Base-by-base conservation (phyloP, 1,139 yeast species). In the Candida tetrigidarum region DNA sequence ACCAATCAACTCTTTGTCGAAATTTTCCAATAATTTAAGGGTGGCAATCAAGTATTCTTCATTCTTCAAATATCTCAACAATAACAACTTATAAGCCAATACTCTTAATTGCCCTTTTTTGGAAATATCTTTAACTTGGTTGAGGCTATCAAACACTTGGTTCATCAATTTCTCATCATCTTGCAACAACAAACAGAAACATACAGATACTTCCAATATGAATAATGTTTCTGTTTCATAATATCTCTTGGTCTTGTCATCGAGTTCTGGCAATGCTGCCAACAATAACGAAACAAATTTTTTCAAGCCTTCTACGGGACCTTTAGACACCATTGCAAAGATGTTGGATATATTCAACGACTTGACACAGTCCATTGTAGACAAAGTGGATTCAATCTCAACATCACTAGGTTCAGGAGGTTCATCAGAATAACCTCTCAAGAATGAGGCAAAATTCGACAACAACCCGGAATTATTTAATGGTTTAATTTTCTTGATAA, bases 401-500 rank as follows among this genome's bases (percentile, higher is more conserved):
- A 87, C 96, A 47, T 87, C 96, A 1, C 95, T 80, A 3, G 99
- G 99, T 61, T 92, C 37, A 6, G 88, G 86, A 2, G 89, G 84
- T 33, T 88, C 96, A 55, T 91, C 97, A 0, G 86, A 75, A 49
- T 86, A 82, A 12, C 97, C 95, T 53, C 95, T 88, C 63, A 95
- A 77, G 58, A 91, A 92, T 0, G 97, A 90, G 1, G 97, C 91
- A 55, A 95, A 84, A 0, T 98, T 87, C 1, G 96, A 88, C 47
- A 95, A 80, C 19, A 95, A 62, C 2, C 98, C 90, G 8, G 78
- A 75, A 32, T 84, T 96, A 55, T 83, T 86, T 20, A 81, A 75
- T 0, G 79, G 75, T 46, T 81, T 82, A 0, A 81, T 67, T 52
- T 88, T 78, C 46, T 81, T 81, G 36, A 89, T 78, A 5, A 82